Evolutionary conservation across 1,139 yeast genomes (phyloP).

Genomic region (Kurtzmaniella quercitrusa): DNA sequence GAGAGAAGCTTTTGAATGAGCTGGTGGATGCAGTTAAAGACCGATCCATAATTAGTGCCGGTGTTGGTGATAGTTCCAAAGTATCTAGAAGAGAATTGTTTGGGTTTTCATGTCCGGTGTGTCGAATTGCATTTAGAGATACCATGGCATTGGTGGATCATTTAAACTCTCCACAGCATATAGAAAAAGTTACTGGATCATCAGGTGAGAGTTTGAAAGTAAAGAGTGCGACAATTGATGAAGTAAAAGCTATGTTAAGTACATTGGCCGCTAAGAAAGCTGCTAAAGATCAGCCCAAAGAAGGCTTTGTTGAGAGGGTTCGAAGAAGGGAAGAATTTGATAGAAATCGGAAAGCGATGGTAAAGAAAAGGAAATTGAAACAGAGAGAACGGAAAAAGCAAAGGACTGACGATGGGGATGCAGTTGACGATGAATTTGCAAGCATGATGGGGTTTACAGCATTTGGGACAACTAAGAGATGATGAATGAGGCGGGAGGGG

Average conservation of each 20-base stretch:
- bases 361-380: slow-evolving; percentile 21
- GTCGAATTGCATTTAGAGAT: slow-evolving; percentile 78
- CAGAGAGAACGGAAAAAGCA: slow-evolving; percentile 15
- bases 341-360: slow-evolving; percentile 26
- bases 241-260: slow-evolving; percentile 32
- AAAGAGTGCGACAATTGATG: slow-evolving; percentile 27
- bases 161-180: slow-evolving; percentile 67
- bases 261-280: slow-evolving; percentile 17
- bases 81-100: slow-evolving; percentile 52
- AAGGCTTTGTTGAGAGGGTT: slow-evolving; percentile 32
- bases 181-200: slow-evolving; percentile 16
- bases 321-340: slow-evolving; percentile 39
- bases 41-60: slow-evolving; percentile 27
- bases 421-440: neutral
- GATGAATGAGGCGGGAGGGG: neutral
- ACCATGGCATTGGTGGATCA: slow-evolving; percentile 80
- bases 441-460: slow-evolving; percentile 57
- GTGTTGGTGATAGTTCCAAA: neutral
- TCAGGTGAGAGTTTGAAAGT: slow-evolving; percentile 9
- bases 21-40: slow-evolving; percentile 33
- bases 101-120: slow-evolving; percentile 80
- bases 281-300: slow-evolving; percentile 17
- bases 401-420: slow-evolving; percentile 2
- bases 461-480: slow-evolving; percentile 34
- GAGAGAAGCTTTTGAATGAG: slow-evolving; percentile 25